phyloP scores from a whole-genome alignment of 805 yeast species.

The Kluyveromyces dobzhanskii region DNA sequence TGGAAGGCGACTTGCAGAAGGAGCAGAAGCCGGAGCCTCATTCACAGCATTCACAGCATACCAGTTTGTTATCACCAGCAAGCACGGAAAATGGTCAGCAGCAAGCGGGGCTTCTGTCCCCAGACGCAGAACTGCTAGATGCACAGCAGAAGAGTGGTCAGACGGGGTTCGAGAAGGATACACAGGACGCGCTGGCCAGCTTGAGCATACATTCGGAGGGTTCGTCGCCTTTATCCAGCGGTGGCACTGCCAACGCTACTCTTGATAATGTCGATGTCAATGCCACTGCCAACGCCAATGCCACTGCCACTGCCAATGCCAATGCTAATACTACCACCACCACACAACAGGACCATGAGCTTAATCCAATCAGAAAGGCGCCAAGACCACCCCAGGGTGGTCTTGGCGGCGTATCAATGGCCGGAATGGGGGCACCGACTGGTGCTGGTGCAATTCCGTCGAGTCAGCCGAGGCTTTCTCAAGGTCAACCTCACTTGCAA shows the following conservation, averaged over 20 bases:
- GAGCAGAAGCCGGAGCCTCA: background rate
- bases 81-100: constrained; percentile 3
- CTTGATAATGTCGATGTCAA: constrained; percentile 6
- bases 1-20: background rate
- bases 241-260: constrained; percentile 6
- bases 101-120: constrained; percentile 6
- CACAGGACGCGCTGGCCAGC: background rate
- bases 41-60: constrained; percentile 10
- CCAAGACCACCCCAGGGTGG: constrained; percentile 7
- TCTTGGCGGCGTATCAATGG: too few species aligned
- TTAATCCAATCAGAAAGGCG: constrained; percentile 20
- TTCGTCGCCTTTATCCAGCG: background rate
- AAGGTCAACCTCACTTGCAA: constrained; percentile 8
- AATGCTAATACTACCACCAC: background rate
- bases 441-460: constrained; percentile 4
- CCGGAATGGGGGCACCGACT: too few species aligned
- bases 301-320: constrained; percentile 8
- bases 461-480: constrained; percentile 62
- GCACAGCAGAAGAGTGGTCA: constrained; percentile 31
- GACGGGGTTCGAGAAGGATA: constrained; percentile 1
- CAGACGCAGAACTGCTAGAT: constrained; percentile 22
- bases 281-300: background rate
- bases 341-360: constrained; percentile 24
- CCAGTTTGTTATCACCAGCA: background rate
- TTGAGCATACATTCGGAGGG: background rate